Evolutionary conservation across 2,329 filamentous ascomycete species (phyloP), one percentile per base, ranked within the genome.

Genomic region (Curvularia sp.): DNA sequence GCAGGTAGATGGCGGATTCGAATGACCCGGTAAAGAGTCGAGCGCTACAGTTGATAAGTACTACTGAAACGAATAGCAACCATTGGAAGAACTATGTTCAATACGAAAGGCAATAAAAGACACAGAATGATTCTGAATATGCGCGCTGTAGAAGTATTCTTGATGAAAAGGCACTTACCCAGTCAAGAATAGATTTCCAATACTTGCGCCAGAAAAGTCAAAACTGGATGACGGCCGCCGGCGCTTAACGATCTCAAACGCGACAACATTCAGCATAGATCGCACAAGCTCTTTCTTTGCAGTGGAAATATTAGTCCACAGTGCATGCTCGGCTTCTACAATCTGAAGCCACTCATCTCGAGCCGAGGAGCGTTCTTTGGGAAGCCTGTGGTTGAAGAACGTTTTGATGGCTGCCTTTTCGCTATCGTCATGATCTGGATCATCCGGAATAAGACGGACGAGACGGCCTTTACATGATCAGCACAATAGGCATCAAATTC

Each of bases 1-100:
- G 84, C 2, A 98, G 85, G 73, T 97, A 97, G 62, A 98, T 95
- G 42, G 92, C 92, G 6, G 90, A 91, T 76, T 98, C 95, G 65
- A 98, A 94, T 58, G 90, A 94, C 31, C 94, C 94, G 0, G 92
- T 93, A 79, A 97, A 97, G 10, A 98, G 84, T 1, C 94, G 87
- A 0, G 92, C 93, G 0, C 93, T 94, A 50, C 0, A 33, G 9
- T 7, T 18, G 8, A 46, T 71, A 47, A 73, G 62, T 24, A 9
- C 4, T 6, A 9, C 12, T 13, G 9, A 18, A 26, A 18, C 30
- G 8, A 47, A n/a, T 50, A 7, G 48, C 22, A 4, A 28, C 12
- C 4, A 5, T 38, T 28, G 33, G 9, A 49, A 18, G 22, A 5
- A 2, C 15, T 9, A 33, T 28, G 35, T 39, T n/a, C n/a, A 38